Evolutionary conservation across 345 rosid species (phyloP).

Genomic region (Salix exigua): DNA sequence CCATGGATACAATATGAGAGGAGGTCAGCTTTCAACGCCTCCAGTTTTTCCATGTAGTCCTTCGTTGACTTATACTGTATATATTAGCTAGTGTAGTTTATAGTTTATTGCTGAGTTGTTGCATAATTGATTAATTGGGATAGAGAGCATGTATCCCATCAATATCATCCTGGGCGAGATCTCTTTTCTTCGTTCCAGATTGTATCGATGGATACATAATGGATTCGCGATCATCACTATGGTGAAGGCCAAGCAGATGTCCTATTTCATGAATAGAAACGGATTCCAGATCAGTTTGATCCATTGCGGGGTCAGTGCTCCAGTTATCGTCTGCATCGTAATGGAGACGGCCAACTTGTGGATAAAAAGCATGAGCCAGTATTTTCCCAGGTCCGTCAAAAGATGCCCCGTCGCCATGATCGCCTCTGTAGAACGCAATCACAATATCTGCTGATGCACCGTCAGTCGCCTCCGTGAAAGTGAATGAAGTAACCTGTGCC

Average conservation of each 20-base stretch:
- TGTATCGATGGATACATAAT: conserved; percentile 12
- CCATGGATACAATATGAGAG: too few species aligned
- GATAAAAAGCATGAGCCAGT: conserved; percentile 21
- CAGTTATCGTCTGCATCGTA: conserved; percentile 25
- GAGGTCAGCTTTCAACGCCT: too few species aligned
- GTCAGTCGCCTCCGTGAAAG: not conserved
- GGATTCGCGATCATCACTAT: conserved; percentile 5
- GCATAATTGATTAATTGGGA: not conserved
- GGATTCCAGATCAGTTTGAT: conserved; percentile 23
- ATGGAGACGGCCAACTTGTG: conserved; percentile 14
- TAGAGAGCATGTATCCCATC: not conserved
- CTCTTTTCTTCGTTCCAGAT: not conserved
- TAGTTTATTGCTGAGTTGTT: too few species aligned
- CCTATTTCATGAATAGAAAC: conserved; percentile 32
- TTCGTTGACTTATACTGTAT: too few species aligned
- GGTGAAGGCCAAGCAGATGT: conserved; percentile 26
- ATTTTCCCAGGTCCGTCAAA: conserved; percentile 14
- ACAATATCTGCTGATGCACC: not conserved
- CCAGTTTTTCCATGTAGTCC: too few species aligned
- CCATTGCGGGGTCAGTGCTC: conserved; percentile 6
- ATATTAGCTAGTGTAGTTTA: too few species aligned
- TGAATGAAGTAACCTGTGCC: not conserved
- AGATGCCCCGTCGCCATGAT: conserved; percentile 12
- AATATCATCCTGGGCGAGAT: conserved; percentile 2
- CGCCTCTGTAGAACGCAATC: conserved; percentile 7